phyloP scores from a whole-genome alignment of 768 basidiomycete genomes.

The Tylopilus sp. region DNA sequence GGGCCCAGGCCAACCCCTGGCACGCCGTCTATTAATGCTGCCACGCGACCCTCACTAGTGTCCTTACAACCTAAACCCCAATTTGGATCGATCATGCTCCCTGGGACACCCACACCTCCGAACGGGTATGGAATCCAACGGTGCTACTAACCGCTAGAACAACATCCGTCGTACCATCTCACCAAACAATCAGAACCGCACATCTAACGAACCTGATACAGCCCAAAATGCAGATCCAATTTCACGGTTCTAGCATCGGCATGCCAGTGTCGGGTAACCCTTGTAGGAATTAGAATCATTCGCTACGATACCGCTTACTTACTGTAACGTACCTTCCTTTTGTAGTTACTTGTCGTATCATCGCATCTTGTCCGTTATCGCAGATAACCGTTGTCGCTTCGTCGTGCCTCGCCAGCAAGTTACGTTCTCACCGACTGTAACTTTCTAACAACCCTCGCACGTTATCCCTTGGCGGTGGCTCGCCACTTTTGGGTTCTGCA shows the following conservation, averaged over 20 bases:
- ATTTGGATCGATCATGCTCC: constrained; percentile 43
- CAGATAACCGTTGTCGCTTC: too few species aligned
- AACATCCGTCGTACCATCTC: constrained; percentile 3
- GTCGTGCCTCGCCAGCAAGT: too few species aligned
- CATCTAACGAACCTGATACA: constrained; percentile 17
- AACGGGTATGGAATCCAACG: constrained; percentile 17
- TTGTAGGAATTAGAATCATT: too few species aligned
- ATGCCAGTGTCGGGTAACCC: neutral
- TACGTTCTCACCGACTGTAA: too few species aligned
- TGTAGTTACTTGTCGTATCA: too few species aligned
- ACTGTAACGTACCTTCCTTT: too few species aligned
- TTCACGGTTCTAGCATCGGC: neutral
- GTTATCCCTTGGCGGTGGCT: constrained; percentile 8
- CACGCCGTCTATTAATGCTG: constrained; percentile 25
- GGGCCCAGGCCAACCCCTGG: too few species aligned
- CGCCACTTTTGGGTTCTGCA: constrained; percentile 13
- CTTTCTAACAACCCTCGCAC: too few species aligned
- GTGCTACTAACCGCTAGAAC: constrained; percentile 7
- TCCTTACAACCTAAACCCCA: constrained; percentile 25
- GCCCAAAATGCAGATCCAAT: constrained; percentile 17
- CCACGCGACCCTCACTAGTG: constrained; percentile 23
- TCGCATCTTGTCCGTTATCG: too few species aligned
- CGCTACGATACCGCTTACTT: too few species aligned
- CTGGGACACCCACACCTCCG: constrained; percentile 35
- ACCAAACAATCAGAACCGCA: neutral